These are phyloP conservation scores for Phytopythium delawarense DNA, from an alignment of 352 stramenopile species.

Conservation along the genomic window DNA sequence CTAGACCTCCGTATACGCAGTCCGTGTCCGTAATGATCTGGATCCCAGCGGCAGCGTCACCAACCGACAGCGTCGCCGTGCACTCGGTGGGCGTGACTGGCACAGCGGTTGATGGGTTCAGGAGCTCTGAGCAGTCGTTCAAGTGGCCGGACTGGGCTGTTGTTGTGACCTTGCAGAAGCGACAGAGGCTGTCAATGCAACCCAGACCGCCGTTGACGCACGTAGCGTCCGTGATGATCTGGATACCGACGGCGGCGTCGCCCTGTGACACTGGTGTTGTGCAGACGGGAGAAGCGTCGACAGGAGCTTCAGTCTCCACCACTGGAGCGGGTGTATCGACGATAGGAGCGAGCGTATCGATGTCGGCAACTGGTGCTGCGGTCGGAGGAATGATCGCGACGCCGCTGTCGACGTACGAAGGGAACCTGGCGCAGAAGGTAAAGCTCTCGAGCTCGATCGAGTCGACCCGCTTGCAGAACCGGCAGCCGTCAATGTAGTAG, in stretches of 20 bases:
- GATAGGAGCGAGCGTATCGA: background rate
- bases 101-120: background rate
- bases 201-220: constrained; percentile 28
- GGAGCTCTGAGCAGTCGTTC: background rate
- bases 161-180: constrained; percentile 27
- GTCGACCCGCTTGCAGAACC: constrained; percentile 26
- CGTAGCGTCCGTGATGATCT: constrained; percentile 18
- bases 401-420: background rate
- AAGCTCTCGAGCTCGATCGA: constrained; percentile 18
- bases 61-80: constrained; percentile 16
- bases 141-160: background rate
- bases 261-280: constrained; percentile 11
- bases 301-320: background rate
- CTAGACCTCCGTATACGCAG: constrained; percentile 15
- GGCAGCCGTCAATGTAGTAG: constrained; percentile 25
- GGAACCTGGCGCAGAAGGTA: constrained; percentile 13
- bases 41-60: constrained; percentile 29
- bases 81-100: background rate
- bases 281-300: background rate
- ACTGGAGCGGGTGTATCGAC: background rate
- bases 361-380: background rate
- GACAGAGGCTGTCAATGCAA: constrained; percentile 33
- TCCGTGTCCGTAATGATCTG: constrained; percentile 26
- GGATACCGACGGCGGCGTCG: constrained; percentile 21
- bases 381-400: background rate